These are phyloP conservation scores for Rhodotorula sp. DNA, from an alignment of 1,284 basidiomycete species.

Conservation along the genomic window DNA sequence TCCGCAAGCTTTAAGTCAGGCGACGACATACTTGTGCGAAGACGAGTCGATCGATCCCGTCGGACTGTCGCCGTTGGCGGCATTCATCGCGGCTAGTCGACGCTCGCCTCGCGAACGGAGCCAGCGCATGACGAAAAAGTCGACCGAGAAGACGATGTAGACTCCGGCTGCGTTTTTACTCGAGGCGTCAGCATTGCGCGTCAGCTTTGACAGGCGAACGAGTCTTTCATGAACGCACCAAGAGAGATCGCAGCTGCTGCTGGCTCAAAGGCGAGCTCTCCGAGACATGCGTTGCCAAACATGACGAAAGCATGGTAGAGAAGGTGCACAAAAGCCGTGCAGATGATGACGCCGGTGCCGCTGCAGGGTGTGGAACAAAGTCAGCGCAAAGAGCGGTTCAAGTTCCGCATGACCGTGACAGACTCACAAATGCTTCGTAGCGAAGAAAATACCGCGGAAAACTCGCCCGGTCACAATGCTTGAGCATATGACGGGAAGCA, in stretches of 20 bases:
- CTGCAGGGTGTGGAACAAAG: slow-evolving; percentile 24
- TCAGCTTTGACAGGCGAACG: no score
- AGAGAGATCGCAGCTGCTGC: slow-evolving; percentile 51
- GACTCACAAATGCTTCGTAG: slow-evolving; percentile 47
- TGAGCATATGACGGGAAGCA: slow-evolving; percentile 45
- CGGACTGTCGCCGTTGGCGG: slow-evolving; percentile 6
- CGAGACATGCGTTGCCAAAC: slow-evolving; percentile 51
- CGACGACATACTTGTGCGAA: background rate
- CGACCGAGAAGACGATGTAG: slow-evolving; percentile 47
- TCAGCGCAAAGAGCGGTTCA: no score
- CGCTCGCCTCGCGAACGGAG: slow-evolving; percentile 25
- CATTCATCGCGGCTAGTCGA: background rate
- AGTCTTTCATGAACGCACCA: slow-evolving; percentile 41
- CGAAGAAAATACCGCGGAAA: slow-evolving; percentile 47
- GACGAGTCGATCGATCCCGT: background rate
- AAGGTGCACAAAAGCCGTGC: slow-evolving; percentile 53
- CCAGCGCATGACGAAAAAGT: slow-evolving; percentile 48
- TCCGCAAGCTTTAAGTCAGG: background rate
- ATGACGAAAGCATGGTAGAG: slow-evolving; percentile 52
- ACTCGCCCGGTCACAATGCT: slow-evolving; percentile 16
- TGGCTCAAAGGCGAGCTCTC: slow-evolving; percentile 51
- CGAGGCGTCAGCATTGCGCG: no score
- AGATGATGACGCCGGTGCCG: slow-evolving; percentile 52
- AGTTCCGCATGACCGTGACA: background rate
- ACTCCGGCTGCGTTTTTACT: background rate